Conservation (phyloP, 768 basidiomycete species). For the Daedaleopsis sinensis region DNA sequence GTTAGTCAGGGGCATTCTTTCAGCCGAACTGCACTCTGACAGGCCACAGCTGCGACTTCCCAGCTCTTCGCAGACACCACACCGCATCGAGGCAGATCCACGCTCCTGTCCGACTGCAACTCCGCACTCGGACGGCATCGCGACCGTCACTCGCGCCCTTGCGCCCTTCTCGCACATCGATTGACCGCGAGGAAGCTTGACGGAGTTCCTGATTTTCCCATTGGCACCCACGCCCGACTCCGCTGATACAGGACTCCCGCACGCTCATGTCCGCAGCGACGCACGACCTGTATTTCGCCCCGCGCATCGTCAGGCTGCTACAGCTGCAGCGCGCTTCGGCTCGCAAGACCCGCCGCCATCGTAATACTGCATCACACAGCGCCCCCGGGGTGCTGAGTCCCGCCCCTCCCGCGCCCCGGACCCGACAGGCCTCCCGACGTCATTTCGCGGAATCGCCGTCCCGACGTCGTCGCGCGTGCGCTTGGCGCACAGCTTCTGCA, state of each 20-base stretch:
- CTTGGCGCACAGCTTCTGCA: background rate
- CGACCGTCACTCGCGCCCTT: background rate
- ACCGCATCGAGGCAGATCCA: background rate
- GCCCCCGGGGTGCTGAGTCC: too few species aligned
- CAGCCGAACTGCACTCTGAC: background rate
- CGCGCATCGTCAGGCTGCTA: too few species aligned
- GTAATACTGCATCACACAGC: too few species aligned
- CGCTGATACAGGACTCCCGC: slow-evolving; percentile 10
- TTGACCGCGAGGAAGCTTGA: background rate
- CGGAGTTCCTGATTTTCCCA: slow-evolving; percentile 2
- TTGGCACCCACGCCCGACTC: background rate
- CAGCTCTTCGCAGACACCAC: background rate
- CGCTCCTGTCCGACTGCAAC: background rate
- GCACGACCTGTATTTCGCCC: too few species aligned
- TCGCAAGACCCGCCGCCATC: too few species aligned
- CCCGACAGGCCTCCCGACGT: background rate
- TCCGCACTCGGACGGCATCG: background rate
- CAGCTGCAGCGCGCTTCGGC: too few species aligned
- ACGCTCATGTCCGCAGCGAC: background rate
- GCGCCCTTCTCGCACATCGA: background rate
- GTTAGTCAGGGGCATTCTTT: background rate
- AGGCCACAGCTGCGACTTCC: background rate
- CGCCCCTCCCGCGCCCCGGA: background rate
- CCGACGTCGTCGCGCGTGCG: background rate
- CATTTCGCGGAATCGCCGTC: background rate